These are phyloP conservation scores for Lentinula detonsa DNA, from an alignment of 768 basidiomycete genomes.

Conservation along the genomic window DNA sequence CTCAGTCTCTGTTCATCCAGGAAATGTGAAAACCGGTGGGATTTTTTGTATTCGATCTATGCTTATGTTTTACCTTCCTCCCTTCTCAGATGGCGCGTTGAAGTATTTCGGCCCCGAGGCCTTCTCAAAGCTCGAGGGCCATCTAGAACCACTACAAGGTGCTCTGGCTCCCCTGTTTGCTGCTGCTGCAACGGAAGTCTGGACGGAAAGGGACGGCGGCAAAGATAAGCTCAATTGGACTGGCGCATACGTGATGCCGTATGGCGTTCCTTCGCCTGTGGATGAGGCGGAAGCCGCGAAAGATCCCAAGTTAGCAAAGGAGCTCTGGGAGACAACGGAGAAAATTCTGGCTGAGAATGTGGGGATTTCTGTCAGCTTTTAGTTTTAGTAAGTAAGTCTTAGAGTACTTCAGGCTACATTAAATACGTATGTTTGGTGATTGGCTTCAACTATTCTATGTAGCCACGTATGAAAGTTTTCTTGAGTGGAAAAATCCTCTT, in stretches of 20 bases:
- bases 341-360: constrained; percentile 14
- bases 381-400: not conserved
- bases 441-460: no score
- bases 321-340: constrained; percentile 33
- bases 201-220: constrained; percentile 5
- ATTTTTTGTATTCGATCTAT: constrained; percentile 7
- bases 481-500: no score
- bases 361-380: not conserved
- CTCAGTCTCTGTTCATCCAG: constrained; percentile 36
- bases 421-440: no score
- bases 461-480: no score
- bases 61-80: constrained; percentile 8
- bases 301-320: constrained; percentile 26
- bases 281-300: constrained; percentile 20
- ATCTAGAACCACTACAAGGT: constrained; percentile 21
- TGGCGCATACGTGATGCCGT: constrained; percentile 31
- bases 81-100: not conserved
- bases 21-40: constrained; percentile 29
- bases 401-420: no score
- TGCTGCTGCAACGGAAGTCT: constrained; percentile 29
- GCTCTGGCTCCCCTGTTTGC: constrained; percentile 32
- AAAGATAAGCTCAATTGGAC: constrained; percentile 24
- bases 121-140: not conserved
- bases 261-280: constrained; percentile 17
- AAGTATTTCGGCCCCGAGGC: not conserved